phyloP scores from a whole-genome alignment of 345 rosid species.

The Gossypium rotundifolium region DNA sequence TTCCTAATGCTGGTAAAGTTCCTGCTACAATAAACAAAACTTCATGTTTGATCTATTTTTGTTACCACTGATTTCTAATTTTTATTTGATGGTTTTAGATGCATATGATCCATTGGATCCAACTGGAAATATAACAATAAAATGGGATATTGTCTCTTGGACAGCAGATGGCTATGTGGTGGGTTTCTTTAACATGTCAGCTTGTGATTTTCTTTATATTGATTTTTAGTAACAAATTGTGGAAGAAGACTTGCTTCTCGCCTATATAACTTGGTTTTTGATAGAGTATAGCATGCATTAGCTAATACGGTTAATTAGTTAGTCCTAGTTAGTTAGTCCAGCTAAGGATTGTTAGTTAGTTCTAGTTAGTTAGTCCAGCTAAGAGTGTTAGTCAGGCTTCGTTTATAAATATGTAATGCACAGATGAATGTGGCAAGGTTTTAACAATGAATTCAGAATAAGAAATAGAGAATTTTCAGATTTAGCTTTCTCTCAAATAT shows the following conservation, averaged over 20 bases:
- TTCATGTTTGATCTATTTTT: neutral
- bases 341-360: too few species aligned
- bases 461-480: too few species aligned
- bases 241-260: neutral
- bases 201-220: neutral
- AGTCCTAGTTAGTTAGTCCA: too few species aligned
- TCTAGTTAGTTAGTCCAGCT: too few species aligned
- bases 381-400: too few species aligned
- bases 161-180: constrained; percentile 76
- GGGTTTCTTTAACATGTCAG: constrained; percentile 9
- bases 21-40: neutral
- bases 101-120: constrained; percentile 80
- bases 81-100: constrained; percentile 20
- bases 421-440: too few species aligned
- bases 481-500: too few species aligned
- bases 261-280: too few species aligned
- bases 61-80: neutral
- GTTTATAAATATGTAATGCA: too few species aligned
- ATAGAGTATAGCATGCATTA: too few species aligned
- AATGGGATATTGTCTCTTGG: constrained; percentile 77
- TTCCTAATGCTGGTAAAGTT: constrained; percentile 33
- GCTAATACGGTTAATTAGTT: too few species aligned
- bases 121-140: constrained; percentile 64
- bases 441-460: too few species aligned
- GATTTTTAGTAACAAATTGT: neutral